Evolutionary conservation across 116 monocot species (phyloP).

Genomic region (Papilionanthe hybrid): DNA sequence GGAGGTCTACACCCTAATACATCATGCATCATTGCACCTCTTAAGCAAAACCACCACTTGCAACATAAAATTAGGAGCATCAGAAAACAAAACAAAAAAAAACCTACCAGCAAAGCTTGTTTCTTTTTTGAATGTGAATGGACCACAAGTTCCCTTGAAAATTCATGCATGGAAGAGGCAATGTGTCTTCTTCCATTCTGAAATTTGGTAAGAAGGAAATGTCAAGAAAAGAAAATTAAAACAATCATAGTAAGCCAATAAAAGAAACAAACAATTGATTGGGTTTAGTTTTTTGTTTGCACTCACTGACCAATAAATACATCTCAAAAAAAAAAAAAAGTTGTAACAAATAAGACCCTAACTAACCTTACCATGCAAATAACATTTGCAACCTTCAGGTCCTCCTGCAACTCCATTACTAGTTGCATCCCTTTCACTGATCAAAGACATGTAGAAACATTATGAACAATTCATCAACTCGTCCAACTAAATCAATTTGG

Average conservation of each 20-base stretch:
- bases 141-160: constrained; percentile 95
- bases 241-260: neutral
- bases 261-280: neutral
- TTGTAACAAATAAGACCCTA: neutral
- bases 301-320: neutral
- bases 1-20: neutral
- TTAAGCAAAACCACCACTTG: neutral
- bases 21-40: neutral
- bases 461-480: neutral
- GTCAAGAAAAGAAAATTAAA: constrained; percentile 7
- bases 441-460: constrained; percentile 7
- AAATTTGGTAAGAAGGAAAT: constrained; percentile 19
- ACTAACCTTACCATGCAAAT: constrained; percentile 85
- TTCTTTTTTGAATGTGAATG: constrained; percentile 84
- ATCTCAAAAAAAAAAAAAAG: neutral
- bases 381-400: constrained; percentile 96
- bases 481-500: neutral
- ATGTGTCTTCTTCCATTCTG: constrained; percentile 98
- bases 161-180: constrained; percentile 83
- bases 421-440: constrained; percentile 97
- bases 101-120: constrained; percentile 76
- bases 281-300: neutral
- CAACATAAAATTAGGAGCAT: neutral
- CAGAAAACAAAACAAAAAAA: constrained; percentile 1
- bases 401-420: constrained; percentile 93